phyloP scores from a whole-genome alignment of 805 yeast genomes.

The Myxozyma geophila region DNA sequence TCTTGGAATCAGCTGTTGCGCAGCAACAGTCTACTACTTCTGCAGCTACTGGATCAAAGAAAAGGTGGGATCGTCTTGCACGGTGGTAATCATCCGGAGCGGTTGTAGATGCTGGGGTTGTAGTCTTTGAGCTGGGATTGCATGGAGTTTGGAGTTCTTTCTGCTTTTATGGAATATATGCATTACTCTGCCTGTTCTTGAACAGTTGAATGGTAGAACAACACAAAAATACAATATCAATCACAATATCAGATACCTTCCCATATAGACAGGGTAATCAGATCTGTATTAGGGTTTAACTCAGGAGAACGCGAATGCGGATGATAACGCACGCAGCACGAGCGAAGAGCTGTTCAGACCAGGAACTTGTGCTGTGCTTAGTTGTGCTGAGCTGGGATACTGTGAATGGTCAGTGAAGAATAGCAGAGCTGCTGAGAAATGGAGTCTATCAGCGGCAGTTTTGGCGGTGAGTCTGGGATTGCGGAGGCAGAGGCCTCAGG shows the following conservation, averaged over 20 bases:
- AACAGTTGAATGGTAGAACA: too few relatives aligned
- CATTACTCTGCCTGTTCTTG: too few relatives aligned
- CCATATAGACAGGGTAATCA: background rate
- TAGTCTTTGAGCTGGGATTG: too few relatives aligned
- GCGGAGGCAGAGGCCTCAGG: background rate
- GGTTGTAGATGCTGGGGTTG: background rate
- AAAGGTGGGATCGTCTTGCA: constrained; percentile 19
- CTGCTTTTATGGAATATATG: background rate
- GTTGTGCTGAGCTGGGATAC: background rate
- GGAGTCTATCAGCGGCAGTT: background rate
- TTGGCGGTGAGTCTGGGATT: too few relatives aligned
- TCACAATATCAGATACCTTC: background rate
- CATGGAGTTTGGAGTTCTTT: background rate
- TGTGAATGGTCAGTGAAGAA: background rate
- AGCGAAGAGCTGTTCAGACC: too few relatives aligned
- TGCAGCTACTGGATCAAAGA: background rate
- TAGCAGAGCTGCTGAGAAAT: background rate
- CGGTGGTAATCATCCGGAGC: constrained; percentile 1
- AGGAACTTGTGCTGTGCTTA: background rate
- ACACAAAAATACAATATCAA: background rate
- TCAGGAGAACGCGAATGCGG: too few relatives aligned
- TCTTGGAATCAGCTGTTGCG: constrained; percentile 6
- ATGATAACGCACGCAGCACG: too few relatives aligned
- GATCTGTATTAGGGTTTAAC: background rate
- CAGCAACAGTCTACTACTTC: constrained; percentile 1